These are phyloP conservation scores for Arbutus unedo DNA, from an alignment of 148 eudicot genomes.

Conservation along the genomic window DNA sequence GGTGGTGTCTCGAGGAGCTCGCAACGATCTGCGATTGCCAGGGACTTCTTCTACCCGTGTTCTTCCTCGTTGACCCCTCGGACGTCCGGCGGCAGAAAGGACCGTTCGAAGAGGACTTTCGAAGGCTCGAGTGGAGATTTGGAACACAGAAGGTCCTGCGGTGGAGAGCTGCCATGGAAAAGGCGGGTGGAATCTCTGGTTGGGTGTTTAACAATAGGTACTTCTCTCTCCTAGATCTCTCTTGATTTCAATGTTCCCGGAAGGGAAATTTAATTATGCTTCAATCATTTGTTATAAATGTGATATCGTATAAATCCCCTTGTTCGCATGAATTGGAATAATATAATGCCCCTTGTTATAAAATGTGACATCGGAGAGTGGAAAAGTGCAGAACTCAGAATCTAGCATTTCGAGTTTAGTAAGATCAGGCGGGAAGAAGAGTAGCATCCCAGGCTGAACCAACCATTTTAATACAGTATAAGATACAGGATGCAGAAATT, in stretches of 20 bases:
- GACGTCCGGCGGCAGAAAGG: constrained; percentile 44
- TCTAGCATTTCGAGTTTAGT: no score
- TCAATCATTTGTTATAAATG: no score
- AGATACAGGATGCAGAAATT: background rate
- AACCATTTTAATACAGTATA: background rate
- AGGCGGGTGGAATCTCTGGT: constrained; percentile 40
- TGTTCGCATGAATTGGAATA: no score
- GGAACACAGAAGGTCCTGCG: constrained; percentile 1
- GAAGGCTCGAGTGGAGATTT: background rate
- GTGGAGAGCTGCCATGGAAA: constrained; percentile 38
- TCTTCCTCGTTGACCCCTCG: constrained; percentile 43
- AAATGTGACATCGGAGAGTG: background rate
- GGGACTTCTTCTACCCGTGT: constrained; percentile 44
- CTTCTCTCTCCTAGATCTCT: background rate
- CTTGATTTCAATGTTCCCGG: background rate
- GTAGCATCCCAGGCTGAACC: no score
- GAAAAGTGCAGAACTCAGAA: background rate
- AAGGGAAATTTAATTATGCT: no score
- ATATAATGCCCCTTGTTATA: no score
- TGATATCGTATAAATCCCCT: no score
- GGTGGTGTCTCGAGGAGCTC: constrained; percentile 49
- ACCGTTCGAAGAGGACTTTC: constrained; percentile 27
- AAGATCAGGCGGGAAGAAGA: no score
- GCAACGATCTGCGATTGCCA: constrained; percentile 27
- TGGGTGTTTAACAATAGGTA: constrained; percentile 1